Evolutionary conservation across 2,329 filamentous ascomycete species (phyloP).

Genomic region (Alternaria ethzedia): DNA sequence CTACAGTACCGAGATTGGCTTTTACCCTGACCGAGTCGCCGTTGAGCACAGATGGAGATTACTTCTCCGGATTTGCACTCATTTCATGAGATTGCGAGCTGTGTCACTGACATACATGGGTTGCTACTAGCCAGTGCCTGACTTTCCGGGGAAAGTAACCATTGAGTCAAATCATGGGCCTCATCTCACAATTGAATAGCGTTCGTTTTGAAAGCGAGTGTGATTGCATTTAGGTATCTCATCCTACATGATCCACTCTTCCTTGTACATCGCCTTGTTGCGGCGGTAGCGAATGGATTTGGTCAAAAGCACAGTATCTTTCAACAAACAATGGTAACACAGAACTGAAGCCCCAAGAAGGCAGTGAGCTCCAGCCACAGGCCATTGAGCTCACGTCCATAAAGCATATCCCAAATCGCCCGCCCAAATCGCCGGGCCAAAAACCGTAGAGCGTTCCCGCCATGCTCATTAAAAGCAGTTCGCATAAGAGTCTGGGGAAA

Average conservation of each 20-base stretch:
- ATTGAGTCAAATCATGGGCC: neutral
- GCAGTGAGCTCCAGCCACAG: slow-evolving; percentile 47
- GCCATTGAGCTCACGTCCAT: slow-evolving; percentile 40
- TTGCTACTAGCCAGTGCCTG: neutral
- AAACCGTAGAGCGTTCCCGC: slow-evolving; percentile 29
- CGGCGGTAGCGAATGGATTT: slow-evolving; percentile 18
- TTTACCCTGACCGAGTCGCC: neutral
- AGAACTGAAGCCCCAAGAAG: slow-evolving; percentile 36
- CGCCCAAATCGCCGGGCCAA: slow-evolving; percentile 21
- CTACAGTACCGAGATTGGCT: neutral
- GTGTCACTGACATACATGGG: neutral
- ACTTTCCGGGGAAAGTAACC: neutral
- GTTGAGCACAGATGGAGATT: slow-evolving; percentile 8
- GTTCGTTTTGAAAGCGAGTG: slow-evolving; percentile 35
- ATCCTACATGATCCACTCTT: slow-evolving; percentile 39
- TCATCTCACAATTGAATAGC: neutral
- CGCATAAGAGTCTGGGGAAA: slow-evolving; percentile 33
- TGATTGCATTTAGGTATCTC: slow-evolving; percentile 46
- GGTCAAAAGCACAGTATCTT: slow-evolving; percentile 3
- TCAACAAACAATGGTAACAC: slow-evolving; percentile 19
- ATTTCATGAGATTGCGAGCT: neutral
- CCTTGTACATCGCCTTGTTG: slow-evolving; percentile 9
- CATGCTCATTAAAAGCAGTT: slow-evolving; percentile 46
- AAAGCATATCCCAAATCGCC: slow-evolving; percentile 18
- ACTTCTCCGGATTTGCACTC: slow-evolving; percentile 2